Conservation (phyloP, 176 grass and related monocot species). For the Zoysia japonica region DNA sequence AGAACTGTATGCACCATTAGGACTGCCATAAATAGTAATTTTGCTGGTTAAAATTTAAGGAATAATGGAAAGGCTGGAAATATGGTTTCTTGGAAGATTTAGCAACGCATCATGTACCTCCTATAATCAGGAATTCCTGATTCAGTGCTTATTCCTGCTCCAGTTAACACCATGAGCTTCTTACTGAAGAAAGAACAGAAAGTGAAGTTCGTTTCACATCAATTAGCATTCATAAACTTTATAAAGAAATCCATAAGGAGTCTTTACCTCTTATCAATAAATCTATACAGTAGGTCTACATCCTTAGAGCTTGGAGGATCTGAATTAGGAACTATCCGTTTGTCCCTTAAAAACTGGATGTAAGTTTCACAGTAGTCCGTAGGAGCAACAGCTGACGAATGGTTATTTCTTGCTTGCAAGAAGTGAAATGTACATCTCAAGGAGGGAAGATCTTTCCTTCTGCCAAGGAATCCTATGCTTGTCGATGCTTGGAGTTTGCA, state of each 20-base stretch:
- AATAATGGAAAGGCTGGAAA: slow-evolving; percentile 15
- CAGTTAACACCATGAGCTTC: slow-evolving; percentile 89
- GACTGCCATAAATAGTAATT: slow-evolving; percentile 55
- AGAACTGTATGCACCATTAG: slow-evolving; percentile 94
- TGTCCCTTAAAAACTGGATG: slow-evolving; percentile 64
- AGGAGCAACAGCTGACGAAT: slow-evolving; percentile 46
- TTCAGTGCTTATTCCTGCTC: slow-evolving; percentile 94
- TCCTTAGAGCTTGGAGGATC: slow-evolving; percentile 75
- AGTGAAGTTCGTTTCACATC: slow-evolving; percentile 28
- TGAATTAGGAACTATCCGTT: slow-evolving; percentile 73
- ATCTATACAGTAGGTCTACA: slow-evolving; percentile 67
- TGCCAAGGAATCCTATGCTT: slow-evolving; percentile 29
- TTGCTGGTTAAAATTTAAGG: slow-evolving; percentile 10
- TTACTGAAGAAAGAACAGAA: slow-evolving; percentile 56
- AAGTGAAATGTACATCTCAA: slow-evolving; percentile 45
- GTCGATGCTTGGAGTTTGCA: slow-evolving; percentile 33
- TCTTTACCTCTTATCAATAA: slow-evolving; percentile 73
- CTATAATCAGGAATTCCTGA: slow-evolving; percentile 98
- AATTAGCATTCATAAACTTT: slow-evolving; percentile 31
- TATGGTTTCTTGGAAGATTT: slow-evolving; percentile 9
- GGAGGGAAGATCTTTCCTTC: slow-evolving; percentile 23
- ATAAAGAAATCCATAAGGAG: slow-evolving; percentile 24
- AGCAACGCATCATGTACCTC: slow-evolving; percentile 53
- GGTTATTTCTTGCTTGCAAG: slow-evolving; percentile 45
- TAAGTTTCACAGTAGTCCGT: slow-evolving; percentile 58